phyloP scores from a whole-genome alignment of 2,329 filamentous ascomycete genomes.

The Ophiostoma pallidulum region DNA sequence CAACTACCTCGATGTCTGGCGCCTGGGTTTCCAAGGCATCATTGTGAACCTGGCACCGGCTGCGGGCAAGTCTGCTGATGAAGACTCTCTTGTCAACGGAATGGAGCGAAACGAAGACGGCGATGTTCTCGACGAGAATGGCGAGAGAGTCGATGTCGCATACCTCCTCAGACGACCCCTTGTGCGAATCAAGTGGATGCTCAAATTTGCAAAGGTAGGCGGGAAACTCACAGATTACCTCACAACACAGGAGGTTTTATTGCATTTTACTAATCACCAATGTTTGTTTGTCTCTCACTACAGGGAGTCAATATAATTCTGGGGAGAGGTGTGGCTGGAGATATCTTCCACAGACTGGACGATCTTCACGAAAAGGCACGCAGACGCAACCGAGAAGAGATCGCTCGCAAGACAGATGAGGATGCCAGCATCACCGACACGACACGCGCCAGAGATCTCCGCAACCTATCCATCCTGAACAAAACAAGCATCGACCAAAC shows the following conservation, averaged over 20 bases:
- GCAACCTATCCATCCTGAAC: constrained; percentile 62
- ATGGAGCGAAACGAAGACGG: constrained; percentile 55
- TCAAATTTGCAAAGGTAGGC: constrained; percentile 67
- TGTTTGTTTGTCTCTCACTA: no score
- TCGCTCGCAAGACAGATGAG: constrained; percentile 70
- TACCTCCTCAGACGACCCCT: constrained; percentile 85
- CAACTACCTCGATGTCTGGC: constrained; percentile 81
- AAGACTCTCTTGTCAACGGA: constrained; percentile 49
- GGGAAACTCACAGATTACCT: not conserved
- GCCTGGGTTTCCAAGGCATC: constrained; percentile 87
- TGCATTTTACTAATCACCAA: no score
- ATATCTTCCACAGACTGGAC: constrained; percentile 55
- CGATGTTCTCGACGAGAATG: constrained; percentile 61
- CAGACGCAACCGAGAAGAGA: constrained; percentile 52
- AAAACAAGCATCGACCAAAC: constrained; percentile 63
- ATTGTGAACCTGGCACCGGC: constrained; percentile 83
- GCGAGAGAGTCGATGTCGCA: constrained; percentile 87
- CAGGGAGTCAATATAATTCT: constrained; percentile 50
- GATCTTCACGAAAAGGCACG: constrained; percentile 67
- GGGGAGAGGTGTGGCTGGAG: constrained; percentile 43
- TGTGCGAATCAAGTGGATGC: constrained; percentile 76
- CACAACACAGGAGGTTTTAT: no score
- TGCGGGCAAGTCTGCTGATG: constrained; percentile 41
- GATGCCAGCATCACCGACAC: constrained; percentile 77
- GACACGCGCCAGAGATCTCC: constrained; percentile 67